Evolutionary conservation across 2,329 filamentous ascomycete genomes (phyloP), one percentile per base, ranked within the genome.

Genomic region (Trichoderma sp.): DNA sequence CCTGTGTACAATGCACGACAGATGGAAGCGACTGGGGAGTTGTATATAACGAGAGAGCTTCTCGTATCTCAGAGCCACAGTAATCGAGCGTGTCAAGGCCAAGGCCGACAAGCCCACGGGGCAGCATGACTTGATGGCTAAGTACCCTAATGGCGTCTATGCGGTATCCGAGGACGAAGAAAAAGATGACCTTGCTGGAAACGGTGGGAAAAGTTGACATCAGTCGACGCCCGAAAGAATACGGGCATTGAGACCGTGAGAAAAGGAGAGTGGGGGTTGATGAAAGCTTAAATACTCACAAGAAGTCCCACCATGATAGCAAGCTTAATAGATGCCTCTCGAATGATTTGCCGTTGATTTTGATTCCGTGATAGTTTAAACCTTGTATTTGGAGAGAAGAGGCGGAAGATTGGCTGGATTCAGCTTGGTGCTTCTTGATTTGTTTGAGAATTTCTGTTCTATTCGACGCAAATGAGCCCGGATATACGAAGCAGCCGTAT

Each of bases 1-100:
- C 94, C 75, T 96, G 93, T 0, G 93, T 96, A 79, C 94, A 97
- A 79, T 97, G 93, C 2, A 96, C 81, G 8, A 97, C 77, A 0
- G 89, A 79, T 0, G 93, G 93, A 72, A 89, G 88, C 19, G 83
- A 83, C 0, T 78, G 73, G 2, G 71, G 29, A 8, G 68, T 65
- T 5, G 77, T 72, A 63, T 79, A 80, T 1, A 80, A 69, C 10
- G 71, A 72, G 43, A 82, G 72, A 7, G 75, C 74, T 61, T 78
- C 70, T 29, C 83, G 83, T 21, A 93, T 85, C 75, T 92, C 90
- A 0, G 80, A 77, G 0, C 85, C 87, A 64, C 90, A 93, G 67
- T 88, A 84, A 72, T 92, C 88, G 4, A 97, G 79, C 0, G 89
- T 92, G 74, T 92, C 88, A 24, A 86, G 83, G 0, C 88, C 91